Percentiles rank a stretch among this genome's conserved stretches.
Conservation (phyloP, 2,329 filamentous ascomycete genomes). For the Microdochium trichocladiopsis region DNA sequence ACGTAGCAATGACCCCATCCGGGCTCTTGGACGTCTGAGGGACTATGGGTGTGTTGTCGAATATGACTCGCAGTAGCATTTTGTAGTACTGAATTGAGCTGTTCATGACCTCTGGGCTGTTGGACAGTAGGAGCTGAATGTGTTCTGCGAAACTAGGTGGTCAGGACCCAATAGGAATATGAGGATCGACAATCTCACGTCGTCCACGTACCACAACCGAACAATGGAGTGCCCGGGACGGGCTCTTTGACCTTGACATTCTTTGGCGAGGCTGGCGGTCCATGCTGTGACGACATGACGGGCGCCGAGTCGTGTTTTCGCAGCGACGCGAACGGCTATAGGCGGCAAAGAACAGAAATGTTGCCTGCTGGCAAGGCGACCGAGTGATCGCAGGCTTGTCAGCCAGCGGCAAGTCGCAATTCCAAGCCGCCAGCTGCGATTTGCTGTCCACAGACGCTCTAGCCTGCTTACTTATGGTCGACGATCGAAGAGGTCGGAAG, state of each 20-base stretch:
- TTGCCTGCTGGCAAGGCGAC: background rate
- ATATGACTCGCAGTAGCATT: constrained; percentile 62
- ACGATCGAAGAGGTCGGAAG: too few species aligned
- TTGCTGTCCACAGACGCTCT: background rate
- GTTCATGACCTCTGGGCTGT: constrained; percentile 56
- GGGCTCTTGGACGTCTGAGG: constrained; percentile 56
- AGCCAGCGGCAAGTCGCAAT: background rate
- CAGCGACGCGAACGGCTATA: background rate
- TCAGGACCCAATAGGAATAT: constrained; percentile 5
- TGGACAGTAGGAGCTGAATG: constrained; percentile 58
- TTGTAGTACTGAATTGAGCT: constrained; percentile 67
- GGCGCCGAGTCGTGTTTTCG: background rate
- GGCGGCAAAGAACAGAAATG: background rate
- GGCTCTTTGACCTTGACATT: constrained; percentile 54
- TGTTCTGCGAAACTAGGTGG: constrained; percentile 49
- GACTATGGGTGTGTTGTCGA: constrained; percentile 58
- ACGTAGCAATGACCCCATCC: constrained; percentile 51
- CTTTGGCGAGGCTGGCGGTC: constrained; percentile 29
- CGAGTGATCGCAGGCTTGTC: background rate
- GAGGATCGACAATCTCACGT: background rate
- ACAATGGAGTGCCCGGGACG: constrained; percentile 51
- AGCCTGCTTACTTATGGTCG: background rate
- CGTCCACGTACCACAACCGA: constrained; percentile 51
- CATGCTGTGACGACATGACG: background rate
- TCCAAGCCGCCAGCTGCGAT: background rate